Base-by-base conservation (phyloP, 352 stramenopile genomes). In the Sclerospora graminicola region DNA sequence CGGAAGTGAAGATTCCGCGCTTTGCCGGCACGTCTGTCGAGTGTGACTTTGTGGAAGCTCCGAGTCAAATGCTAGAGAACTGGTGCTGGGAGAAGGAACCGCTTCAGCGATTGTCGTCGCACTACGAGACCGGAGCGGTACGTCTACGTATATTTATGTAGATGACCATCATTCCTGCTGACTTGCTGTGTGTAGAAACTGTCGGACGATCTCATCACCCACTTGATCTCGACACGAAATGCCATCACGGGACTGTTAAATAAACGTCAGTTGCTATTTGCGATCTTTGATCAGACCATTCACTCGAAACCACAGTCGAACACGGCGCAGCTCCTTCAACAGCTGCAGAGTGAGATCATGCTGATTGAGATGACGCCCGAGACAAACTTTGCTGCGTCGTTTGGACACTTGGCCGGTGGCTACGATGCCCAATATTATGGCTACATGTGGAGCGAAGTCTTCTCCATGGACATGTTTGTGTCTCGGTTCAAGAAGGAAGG, bases 21-120 rank as follows among this genome's bases (percentile, higher is more conserved):
- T 84, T 88, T 57, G 66, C 71, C n/a, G 73, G 83, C 43, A 77
- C 81, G 37, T 63, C 82, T 35, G 71, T 90, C 20, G 77, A 89
- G 60, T 69, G 75, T 32, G 84, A 95, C 50, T 95, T 95, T 35
- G 82, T 95, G 15, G 83, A 95, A 60, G 82, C 85, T n/a, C 85
- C 85, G 27, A 89, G 68, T 45, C 85, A 96, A 53, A 93, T 95
- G 80, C 71, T 95, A 13, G 85, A 95, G 51, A 93, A 94, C 62
- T 95, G 83, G 83, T 87, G 69, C 51, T 95, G 85, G 82, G 72
- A 94, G 57, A 86, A 89, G 58, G 67, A 73, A 44, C 69, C 82
- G 18, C 50, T 96, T 29, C 65, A 89, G 46, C 80, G 82, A 48
- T 59, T 96, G 15, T 89, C 82, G 19, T 86, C 83, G 40, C 83